phyloP scores from a whole-genome alignment of 108 stramenopile species.

The Epithemia pelagica region DNA sequence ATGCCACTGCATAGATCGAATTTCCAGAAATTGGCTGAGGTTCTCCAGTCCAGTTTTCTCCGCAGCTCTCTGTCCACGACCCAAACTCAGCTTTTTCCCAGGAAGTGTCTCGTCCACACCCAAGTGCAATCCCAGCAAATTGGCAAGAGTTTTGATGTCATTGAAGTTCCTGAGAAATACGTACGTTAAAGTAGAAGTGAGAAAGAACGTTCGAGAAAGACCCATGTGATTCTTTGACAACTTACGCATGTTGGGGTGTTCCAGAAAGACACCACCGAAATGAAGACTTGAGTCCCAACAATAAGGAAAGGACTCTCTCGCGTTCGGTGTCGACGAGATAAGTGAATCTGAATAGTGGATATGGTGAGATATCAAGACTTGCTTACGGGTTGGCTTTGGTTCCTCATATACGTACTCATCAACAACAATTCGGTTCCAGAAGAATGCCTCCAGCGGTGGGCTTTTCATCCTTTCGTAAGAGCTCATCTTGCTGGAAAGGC shows the following conservation, averaged over 20 bases:
- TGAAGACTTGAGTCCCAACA: slow-evolving; percentile 19
- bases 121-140: slow-evolving; percentile 29
- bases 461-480: slow-evolving; percentile 8
- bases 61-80: neutral
- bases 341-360: slow-evolving; percentile 6
- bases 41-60: slow-evolving; percentile 24
- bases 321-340: slow-evolving; percentile 21
- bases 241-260: slow-evolving; percentile 21
- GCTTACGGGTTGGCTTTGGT: neutral
- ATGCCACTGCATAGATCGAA: slow-evolving; percentile 27
- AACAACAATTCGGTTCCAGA: slow-evolving; percentile 44
- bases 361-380: no score
- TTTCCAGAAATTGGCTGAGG: slow-evolving; percentile 21
- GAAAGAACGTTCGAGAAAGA: neutral
- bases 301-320: slow-evolving; percentile 17
- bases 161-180: slow-evolving; percentile 18
- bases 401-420: slow-evolving; percentile 29
- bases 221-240: neutral
- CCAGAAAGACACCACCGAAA: slow-evolving; percentile 32
- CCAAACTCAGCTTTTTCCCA: slow-evolving; percentile 1
- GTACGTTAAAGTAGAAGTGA: neutral
- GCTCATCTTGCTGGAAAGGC: neutral
- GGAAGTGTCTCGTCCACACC: slow-evolving; percentile 17
- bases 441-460: slow-evolving; percentile 41
- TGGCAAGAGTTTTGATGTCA: slow-evolving; percentile 22